These are phyloP conservation scores for Paramecium octaurelia DNA, from an alignment of 73 alveolate genomes.

Conservation along the genomic window DNA sequence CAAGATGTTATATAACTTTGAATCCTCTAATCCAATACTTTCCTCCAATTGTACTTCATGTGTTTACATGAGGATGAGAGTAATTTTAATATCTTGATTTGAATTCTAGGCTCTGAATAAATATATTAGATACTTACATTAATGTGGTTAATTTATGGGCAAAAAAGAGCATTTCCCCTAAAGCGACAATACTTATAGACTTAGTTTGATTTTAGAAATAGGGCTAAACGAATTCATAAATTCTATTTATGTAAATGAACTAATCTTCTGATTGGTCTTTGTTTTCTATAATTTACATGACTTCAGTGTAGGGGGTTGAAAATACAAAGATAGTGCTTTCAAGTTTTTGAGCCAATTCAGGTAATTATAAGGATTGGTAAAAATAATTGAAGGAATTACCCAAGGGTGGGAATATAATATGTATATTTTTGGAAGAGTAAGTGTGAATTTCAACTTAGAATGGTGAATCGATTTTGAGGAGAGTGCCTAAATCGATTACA, in stretches of 20 bases:
- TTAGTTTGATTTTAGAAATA: neutral
- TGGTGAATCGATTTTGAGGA: neutral
- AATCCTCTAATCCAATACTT: neutral
- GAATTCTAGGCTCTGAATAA: neutral
- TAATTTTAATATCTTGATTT: neutral
- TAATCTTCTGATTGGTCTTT: neutral
- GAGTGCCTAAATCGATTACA: neutral
- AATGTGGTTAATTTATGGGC: neutral
- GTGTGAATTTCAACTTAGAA: neutral
- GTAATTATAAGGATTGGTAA: neutral
- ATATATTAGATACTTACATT: neutral
- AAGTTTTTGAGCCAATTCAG: neutral
- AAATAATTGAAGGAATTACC: neutral
- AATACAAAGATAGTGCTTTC: neutral
- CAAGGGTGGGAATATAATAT: neutral
- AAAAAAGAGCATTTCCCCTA: neutral
- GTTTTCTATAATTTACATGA: neutral
- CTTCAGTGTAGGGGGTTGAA: neutral
- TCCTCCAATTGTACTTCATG: neutral
- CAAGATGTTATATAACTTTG: neutral
- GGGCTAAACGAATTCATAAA: neutral
- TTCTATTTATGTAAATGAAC: neutral
- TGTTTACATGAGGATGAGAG: neutral
- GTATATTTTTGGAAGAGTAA: neutral
- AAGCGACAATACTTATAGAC: neutral